Evolutionary conservation across 2,329 filamentous ascomycete genomes (phyloP), one percentile per base, ranked within the genome.

Genomic region (Phaeomoniella chlamydospora): DNA sequence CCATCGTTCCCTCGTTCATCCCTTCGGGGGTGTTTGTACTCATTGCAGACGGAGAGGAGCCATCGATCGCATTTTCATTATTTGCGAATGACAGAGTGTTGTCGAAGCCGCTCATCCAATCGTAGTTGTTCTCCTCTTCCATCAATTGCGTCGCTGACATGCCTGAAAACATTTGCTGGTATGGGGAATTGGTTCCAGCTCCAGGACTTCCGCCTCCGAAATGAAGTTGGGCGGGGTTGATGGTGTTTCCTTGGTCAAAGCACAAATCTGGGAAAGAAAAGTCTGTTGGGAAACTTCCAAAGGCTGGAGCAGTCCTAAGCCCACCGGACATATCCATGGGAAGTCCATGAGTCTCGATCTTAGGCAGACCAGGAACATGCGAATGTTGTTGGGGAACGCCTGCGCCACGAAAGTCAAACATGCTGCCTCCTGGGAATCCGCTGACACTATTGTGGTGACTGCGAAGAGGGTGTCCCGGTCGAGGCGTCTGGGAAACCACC

Each of bases 31-130:
- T 96, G 40, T 83, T 84, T 31, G 84, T 93, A 62, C 88, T 96
- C 56, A 96, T 88, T 33, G 86, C 86, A 5, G 90, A 96, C 12
- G 90, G 90, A 11, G 90, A 96, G 9, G 90, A 96, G 40, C 82
- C 86, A 49, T 94, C 88, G 37, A 94, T 73, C 17, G 83, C 85
- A 45, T 77, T 80, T 47, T 94, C 86, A 49, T 80, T 80, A 37
- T 66, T 62, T 38, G 71, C 73, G 47, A 68, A 70, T 54, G 85
- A 77, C 67, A 88, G 74, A 32, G 81, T 74, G 49, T 79, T 74
- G 43, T 90, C 84, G 53, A 93, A 82, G 15, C 80, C 80, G 10
- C 44, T 37, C 59, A 77, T 73, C 86, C 86, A 96, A 48, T 86
- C 81, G 53, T 90, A 84, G 46, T 67, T 72, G 45, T 88, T 81